These are phyloP conservation scores for Cercospora sp. DNA, from an alignment of 2,329 filamentous ascomycete genomes.

Conservation along the genomic window DNA sequence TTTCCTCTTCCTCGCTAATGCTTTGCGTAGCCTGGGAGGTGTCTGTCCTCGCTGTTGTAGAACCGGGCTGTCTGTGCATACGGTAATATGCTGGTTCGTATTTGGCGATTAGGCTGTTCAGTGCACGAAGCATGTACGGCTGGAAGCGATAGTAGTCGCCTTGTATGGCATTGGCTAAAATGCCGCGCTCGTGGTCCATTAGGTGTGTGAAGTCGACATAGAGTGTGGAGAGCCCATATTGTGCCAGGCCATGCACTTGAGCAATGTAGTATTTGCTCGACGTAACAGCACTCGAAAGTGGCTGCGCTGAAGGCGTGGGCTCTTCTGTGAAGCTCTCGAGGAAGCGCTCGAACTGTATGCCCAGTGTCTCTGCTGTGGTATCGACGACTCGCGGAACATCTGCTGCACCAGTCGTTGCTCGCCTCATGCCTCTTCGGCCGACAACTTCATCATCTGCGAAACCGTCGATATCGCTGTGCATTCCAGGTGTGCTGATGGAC, in stretches of 20 bases:
- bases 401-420: conserved; percentile 47
- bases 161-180: conserved; percentile 81
- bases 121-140: conserved; percentile 81
- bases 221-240: conserved; percentile 75
- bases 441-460: conserved; percentile 64
- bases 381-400: conserved; percentile 74
- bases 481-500: conserved; percentile 52
- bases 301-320: conserved; percentile 61
- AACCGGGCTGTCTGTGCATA: conserved; percentile 81
- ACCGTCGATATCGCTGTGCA: conserved; percentile 57
- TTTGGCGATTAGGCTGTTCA: conserved; percentile 92
- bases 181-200: conserved; percentile 71
- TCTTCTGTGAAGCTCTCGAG: conserved; percentile 75
- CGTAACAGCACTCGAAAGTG: conserved; percentile 67
- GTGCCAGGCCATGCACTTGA: conserved; percentile 75
- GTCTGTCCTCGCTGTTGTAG: conserved; percentile 65
- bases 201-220: conserved; percentile 89
- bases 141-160: conserved; percentile 93
- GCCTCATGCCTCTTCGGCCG: conserved; percentile 52
- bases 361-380: conserved; percentile 70
- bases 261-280: conserved; percentile 83
- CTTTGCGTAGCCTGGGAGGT: conserved; percentile 60
- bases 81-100: conserved; percentile 93
- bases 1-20: conserved; percentile 60
- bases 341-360: conserved; percentile 76